phyloP scores from a whole-genome alignment of 2,329 filamentous ascomycete genomes.

The Microthyrium microscopicum region DNA sequence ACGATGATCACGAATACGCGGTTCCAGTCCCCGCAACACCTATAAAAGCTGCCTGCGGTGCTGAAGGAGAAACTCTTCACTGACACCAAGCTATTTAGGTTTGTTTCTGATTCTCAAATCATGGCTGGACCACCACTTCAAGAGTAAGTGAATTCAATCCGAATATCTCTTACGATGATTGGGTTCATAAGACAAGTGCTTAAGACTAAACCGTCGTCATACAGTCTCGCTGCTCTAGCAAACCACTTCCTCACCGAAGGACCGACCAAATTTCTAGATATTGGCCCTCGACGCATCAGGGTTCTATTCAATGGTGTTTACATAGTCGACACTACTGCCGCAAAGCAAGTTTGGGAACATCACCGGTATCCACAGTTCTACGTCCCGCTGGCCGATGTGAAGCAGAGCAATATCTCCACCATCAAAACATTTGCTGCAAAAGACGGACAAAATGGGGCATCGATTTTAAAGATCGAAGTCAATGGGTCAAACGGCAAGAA shows the following conservation, averaged over 20 bases:
- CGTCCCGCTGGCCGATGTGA: constrained; percentile 16
- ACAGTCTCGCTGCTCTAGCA: constrained; percentile 8
- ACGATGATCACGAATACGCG: too few species aligned
- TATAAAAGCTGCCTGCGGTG: too few species aligned
- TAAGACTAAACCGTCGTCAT: constrained; percentile 3
- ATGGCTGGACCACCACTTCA: constrained; percentile 6
- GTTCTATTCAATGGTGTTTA: constrained; percentile 17
- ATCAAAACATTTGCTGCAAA: neutral
- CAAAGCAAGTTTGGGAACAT: constrained; percentile 25
- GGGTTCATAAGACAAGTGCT: neutral
- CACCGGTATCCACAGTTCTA: constrained; percentile 32
- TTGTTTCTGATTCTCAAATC: too few species aligned
- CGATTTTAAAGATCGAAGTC: constrained; percentile 6
- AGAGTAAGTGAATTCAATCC: constrained; percentile 6
- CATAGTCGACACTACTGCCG: constrained; percentile 18
- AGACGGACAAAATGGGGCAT: neutral
- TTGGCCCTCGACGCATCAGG: constrained; percentile 14
- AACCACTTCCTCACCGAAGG: constrained; percentile 10
- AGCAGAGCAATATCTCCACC: neutral
- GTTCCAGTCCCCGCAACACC: too few species aligned
- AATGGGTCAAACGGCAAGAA: constrained; percentile 2
- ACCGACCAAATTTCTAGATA: constrained; percentile 5
- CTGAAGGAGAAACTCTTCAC: too few species aligned
- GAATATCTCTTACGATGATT: neutral
- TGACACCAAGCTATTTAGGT: too few species aligned